These are phyloP conservation scores for Hansenula lynferdii DNA, from an alignment of 1,139 yeast species.

Conservation along the genomic window DNA sequence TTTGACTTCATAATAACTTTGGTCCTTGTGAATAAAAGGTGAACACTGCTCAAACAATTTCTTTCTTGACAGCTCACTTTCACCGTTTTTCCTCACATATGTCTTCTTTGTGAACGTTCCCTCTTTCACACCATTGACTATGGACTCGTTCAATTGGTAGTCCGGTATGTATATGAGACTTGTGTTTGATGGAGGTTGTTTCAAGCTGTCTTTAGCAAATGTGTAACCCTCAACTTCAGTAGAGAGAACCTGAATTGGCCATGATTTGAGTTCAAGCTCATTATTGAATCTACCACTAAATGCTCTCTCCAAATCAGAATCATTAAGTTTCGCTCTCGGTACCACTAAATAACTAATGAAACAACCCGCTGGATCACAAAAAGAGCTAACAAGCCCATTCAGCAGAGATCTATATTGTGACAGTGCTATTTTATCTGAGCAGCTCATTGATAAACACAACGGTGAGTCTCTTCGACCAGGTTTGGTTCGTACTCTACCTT, in stretches of 20 bases:
- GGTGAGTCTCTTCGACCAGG: slow-evolving; percentile 85
- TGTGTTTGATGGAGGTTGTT: slow-evolving; percentile 33
- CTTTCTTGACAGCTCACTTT: slow-evolving; percentile 35
- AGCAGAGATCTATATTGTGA: slow-evolving; percentile 61
- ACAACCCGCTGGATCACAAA: slow-evolving; percentile 36
- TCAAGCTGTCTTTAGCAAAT: slow-evolving; percentile 15
- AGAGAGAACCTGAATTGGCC: slow-evolving; percentile 4
- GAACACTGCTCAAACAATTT: slow-evolving; percentile 20
- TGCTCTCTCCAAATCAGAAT: slow-evolving; percentile 45
- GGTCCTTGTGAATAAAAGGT: slow-evolving; percentile 14
- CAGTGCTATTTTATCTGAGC: slow-evolving; percentile 76
- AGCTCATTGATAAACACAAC: slow-evolving; percentile 70
- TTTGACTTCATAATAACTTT: slow-evolving; percentile 25
- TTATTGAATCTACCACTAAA: slow-evolving; percentile 35
- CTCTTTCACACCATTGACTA: slow-evolving; percentile 50
- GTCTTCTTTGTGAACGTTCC: slow-evolving; percentile 43
- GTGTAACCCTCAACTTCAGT: background rate
- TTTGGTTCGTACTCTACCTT: slow-evolving; percentile 77
- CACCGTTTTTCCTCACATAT: slow-evolving; percentile 42
- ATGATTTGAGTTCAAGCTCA: background rate
- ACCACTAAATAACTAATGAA: slow-evolving; percentile 53
- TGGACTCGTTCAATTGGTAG: slow-evolving; percentile 31
- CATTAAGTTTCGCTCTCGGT: slow-evolving; percentile 32
- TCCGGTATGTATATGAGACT: slow-evolving; percentile 33
- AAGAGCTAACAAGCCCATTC: slow-evolving; percentile 40